These are phyloP conservation scores for Coffea humblotiana DNA, from an alignment of 305 asterid species.

Conservation along the genomic window DNA sequence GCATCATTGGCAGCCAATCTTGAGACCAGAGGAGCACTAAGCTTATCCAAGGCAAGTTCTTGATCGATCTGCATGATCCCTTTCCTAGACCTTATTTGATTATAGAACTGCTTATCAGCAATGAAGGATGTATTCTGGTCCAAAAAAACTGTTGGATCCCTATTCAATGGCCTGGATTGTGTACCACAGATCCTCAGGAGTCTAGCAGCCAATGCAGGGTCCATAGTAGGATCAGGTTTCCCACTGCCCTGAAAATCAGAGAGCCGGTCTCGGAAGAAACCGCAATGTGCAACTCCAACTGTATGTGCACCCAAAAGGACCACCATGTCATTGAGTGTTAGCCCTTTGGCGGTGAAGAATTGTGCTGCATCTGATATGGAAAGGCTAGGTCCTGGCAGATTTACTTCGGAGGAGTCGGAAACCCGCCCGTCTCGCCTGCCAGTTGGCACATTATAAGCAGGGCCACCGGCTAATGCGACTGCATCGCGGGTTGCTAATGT, in stretches of 20 bases:
- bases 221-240: conserved; percentile 58
- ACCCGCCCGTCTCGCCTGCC: conserved; percentile 53
- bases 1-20: background rate
- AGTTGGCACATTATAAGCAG: no score
- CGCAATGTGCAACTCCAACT: conserved; percentile 66
- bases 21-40: conserved; percentile 8
- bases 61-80: conserved; percentile 49
- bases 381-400: conserved; percentile 46
- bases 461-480: no score
- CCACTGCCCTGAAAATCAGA: conserved; percentile 44
- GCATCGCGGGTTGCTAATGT: no score
- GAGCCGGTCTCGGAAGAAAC: conserved; percentile 54
- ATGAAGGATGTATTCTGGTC: conserved; percentile 61
- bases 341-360: conserved; percentile 42
- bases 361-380: conserved; percentile 25
- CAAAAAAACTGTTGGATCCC: conserved; percentile 43
- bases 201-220: conserved; percentile 38
- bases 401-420: conserved; percentile 41
- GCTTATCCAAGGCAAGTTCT: conserved; percentile 18
- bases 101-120: conserved; percentile 57
- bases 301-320: conserved; percentile 44
- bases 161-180: background rate
- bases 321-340: conserved; percentile 45
- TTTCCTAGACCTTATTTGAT: conserved; percentile 39
- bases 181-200: conserved; percentile 43